Conservation (phyloP, 495 filamentous ascomycete species). For the Podospora conica region DNA sequence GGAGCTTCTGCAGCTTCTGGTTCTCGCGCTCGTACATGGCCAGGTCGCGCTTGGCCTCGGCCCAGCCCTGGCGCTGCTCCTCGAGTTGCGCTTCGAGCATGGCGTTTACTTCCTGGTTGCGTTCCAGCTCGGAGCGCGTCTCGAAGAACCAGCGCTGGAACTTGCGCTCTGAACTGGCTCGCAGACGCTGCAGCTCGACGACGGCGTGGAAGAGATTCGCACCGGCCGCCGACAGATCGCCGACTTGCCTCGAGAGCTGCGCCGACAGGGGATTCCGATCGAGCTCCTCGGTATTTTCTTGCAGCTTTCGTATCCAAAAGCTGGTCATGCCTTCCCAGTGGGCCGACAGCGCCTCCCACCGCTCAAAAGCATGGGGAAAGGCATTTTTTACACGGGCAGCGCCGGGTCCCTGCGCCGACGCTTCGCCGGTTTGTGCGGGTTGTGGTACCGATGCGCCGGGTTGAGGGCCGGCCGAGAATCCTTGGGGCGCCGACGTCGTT, state of each 20-base stretch:
- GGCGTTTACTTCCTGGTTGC: conserved; percentile 75
- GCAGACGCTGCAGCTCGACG: conserved; percentile 90
- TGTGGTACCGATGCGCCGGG: conserved; percentile 8
- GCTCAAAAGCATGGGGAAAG: conserved; percentile 95
- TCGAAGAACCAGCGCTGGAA: conserved; percentile 99
- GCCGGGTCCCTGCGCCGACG: conserved; percentile 23
- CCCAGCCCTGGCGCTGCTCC: conserved; percentile 61
- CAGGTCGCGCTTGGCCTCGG: conserved; percentile 56
- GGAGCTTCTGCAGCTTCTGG: conserved; percentile 62
- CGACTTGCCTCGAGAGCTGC: conserved; percentile 89
- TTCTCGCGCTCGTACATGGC: conserved; percentile 61
- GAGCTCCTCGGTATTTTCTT: conserved; percentile 81
- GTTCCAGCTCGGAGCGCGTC: conserved; percentile 81
- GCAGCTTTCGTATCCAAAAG: conserved; percentile 91
- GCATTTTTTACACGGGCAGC: conserved; percentile 41
- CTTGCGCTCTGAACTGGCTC: conserved; percentile 91
- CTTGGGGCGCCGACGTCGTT: conserved; percentile 19
- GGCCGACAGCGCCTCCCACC: conserved; percentile 93
- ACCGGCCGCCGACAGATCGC: conserved; percentile 89
- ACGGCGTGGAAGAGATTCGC: conserved; percentile 98
- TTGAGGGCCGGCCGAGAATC: conserved; percentile 11
- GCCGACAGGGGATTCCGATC: conserved; percentile 73
- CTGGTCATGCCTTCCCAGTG: conserved; percentile 97
- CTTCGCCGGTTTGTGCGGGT: conserved; percentile 28
- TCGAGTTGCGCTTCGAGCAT: conserved; percentile 67